Percentiles rank a stretch among this genome's conserved stretches.
phyloP scores from a whole-genome alignment of 78 protist species.

The Cavenderia fasciculata region DNA sequence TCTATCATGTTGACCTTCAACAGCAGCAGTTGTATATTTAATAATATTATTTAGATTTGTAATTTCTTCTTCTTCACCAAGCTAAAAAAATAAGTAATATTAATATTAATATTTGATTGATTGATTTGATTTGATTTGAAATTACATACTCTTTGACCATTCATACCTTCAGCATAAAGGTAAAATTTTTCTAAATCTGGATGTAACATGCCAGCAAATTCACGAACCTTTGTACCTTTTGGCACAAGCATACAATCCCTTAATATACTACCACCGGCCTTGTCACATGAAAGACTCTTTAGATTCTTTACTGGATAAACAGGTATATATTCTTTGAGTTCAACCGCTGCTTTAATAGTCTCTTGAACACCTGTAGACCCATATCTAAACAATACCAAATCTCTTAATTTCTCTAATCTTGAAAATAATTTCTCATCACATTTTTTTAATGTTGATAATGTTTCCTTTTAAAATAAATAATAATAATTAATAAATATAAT shows the following conservation, averaged over 20 bases:
- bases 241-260: slow-evolving; percentile 78
- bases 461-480: too few species aligned
- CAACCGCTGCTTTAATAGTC: slow-evolving; percentile 78
- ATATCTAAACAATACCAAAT: slow-evolving; percentile 72
- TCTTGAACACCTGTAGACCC: slow-evolving; percentile 74
- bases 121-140: neutral
- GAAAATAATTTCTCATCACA: slow-evolving; percentile 53
- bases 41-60: slow-evolving; percentile 56
- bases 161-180: slow-evolving; percentile 77
- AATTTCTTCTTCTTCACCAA: slow-evolving; percentile 58
- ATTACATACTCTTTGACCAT: slow-evolving; percentile 61
- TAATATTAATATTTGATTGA: neutral
- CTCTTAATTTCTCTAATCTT: slow-evolving; percentile 68
- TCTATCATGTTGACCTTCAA: slow-evolving; percentile 21
- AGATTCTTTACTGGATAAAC: slow-evolving; percentile 74
- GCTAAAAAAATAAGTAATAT: neutral
- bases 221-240: slow-evolving; percentile 80
- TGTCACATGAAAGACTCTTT: slow-evolving; percentile 50
- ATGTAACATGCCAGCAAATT: slow-evolving; percentile 42
- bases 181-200: slow-evolving; percentile 79
- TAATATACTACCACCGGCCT: slow-evolving; percentile 15
- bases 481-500: neutral
- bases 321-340: slow-evolving; percentile 31
- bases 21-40: slow-evolving; percentile 62
- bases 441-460: neutral